Evolutionary conservation across 2,329 filamentous ascomycete genomes (phyloP).

Genomic region (Xylaria multiplex): DNA sequence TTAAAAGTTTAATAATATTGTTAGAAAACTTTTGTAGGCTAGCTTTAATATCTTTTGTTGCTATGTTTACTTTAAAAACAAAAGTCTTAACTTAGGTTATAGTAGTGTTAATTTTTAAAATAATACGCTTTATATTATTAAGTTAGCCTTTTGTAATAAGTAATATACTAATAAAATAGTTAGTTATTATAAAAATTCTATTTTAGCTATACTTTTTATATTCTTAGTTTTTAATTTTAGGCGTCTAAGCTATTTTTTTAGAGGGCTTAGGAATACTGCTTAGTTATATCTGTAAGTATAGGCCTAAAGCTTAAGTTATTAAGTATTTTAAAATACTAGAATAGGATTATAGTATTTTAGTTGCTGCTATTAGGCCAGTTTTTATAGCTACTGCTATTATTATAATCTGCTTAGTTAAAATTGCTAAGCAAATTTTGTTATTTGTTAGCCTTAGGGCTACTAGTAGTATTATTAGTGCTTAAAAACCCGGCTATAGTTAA

Average conservation of each 20-base stretch:
- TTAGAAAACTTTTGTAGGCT: slow-evolving; percentile 11
- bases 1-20: slow-evolving; percentile 17
- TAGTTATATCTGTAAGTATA: not conserved
- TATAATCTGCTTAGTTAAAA: not conserved
- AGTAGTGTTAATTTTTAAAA: slow-evolving; percentile 11
- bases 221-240: slow-evolving; percentile 9
- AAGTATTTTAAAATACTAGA: slow-evolving; percentile 1
- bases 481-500: too few species aligned
- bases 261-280: not conserved
- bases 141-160: slow-evolving; percentile 10
- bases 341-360: not conserved
- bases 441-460: slow-evolving; percentile 1
- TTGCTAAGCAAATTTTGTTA: not conserved
- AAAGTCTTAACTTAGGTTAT: slow-evolving; percentile 6
- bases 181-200: not conserved
- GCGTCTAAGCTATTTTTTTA: not conserved
- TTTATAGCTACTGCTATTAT: slow-evolving; percentile 1
- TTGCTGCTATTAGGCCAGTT: not conserved
- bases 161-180: slow-evolving; percentile 3
- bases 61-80: not conserved
- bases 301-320: not conserved
- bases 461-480: slow-evolving; percentile 6
- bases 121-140: slow-evolving; percentile 14
- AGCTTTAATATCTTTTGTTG: slow-evolving; percentile 5
- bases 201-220: slow-evolving; percentile 2